These are phyloP conservation scores for Fraxinus sp. DNA, from an alignment of 305 asterid species.

Conservation along the genomic window DNA sequence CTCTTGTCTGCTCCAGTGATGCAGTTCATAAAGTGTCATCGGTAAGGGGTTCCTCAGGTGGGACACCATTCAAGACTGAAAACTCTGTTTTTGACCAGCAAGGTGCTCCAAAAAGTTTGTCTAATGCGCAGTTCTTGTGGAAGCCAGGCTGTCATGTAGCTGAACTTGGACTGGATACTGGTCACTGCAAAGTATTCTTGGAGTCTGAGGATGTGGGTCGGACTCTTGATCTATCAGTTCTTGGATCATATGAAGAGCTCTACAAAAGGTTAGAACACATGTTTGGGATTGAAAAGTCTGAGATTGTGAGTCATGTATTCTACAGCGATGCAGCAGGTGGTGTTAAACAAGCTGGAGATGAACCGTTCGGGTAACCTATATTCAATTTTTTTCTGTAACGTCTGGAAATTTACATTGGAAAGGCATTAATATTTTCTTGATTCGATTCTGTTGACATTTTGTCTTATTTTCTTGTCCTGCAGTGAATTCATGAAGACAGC, in stretches of 20 bases:
- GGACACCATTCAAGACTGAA: not conserved
- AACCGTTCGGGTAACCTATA: conserved; percentile 66
- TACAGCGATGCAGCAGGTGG: conserved; percentile 66
- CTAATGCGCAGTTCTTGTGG: conserved; percentile 37
- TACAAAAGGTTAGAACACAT: conserved; percentile 55
- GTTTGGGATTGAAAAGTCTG: conserved; percentile 65
- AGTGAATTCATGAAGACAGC: conserved; percentile 56
- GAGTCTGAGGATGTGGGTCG: conserved; percentile 78
- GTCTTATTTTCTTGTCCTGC: conserved; percentile 20
- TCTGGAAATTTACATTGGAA: not conserved
- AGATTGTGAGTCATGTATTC: conserved; percentile 49
- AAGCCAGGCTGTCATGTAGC: conserved; percentile 43
- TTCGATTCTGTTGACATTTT: conserved; percentile 15
- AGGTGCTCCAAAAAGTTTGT: conserved; percentile 28
- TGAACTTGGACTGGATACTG: conserved; percentile 52
- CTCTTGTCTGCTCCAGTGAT: conserved; percentile 38
- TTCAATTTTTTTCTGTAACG: not conserved
- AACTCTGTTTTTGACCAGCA: not conserved
- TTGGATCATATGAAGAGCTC: conserved; percentile 83
- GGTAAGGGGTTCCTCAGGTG: conserved; percentile 31
- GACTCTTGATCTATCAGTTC: conserved; percentile 70
- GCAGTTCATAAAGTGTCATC: conserved; percentile 30
- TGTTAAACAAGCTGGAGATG: conserved; percentile 68
- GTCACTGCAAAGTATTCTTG: conserved; percentile 83
- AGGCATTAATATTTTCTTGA: not conserved